Percentiles rank a stretch among this genome's conserved stretches.
These are phyloP conservation scores for Lophiostoma macrostomum DNA, from an alignment of 495 filamentous ascomycete genomes.

Conservation along the genomic window DNA sequence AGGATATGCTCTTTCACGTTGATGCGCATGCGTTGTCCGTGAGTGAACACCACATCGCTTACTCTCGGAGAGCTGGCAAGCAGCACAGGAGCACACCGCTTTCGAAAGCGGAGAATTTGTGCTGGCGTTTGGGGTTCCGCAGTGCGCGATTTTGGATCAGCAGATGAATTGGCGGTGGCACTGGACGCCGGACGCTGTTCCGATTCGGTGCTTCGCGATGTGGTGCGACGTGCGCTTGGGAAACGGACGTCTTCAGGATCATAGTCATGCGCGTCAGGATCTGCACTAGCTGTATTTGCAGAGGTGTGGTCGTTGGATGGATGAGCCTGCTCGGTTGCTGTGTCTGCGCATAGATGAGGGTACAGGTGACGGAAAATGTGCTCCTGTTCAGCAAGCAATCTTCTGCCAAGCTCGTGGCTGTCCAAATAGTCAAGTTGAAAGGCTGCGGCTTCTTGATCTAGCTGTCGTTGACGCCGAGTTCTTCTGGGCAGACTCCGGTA, in stretches of 20 bases:
- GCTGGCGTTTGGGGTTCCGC: constrained; percentile 24
- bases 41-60: constrained; percentile 38
- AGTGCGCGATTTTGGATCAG: constrained; percentile 32
- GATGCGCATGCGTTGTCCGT: constrained; percentile 40
- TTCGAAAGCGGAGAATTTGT: constrained; percentile 39
- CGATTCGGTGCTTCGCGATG: constrained; percentile 3
- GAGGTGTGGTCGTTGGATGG: background rate
- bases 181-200: constrained; percentile 21
- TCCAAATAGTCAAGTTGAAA: constrained; percentile 14
- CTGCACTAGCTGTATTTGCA: background rate
- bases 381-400: constrained; percentile 34
- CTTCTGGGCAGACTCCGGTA: constrained; percentile 49
- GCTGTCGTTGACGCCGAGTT: constrained; percentile 30
- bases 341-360: constrained; percentile 23
- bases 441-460: constrained; percentile 16
- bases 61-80: constrained; percentile 35
- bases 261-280: constrained; percentile 32
- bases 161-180: constrained; percentile 19
- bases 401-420: constrained; percentile 7
- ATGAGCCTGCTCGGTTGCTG: background rate
- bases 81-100: constrained; percentile 40
- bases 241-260: constrained; percentile 33
- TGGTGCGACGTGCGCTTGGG: constrained; percentile 9
- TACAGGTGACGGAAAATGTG: constrained; percentile 31
- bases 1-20: constrained; percentile 37